phyloP scores from a whole-genome alignment of 345 rosid genomes.

The Linum lewisii region DNA sequence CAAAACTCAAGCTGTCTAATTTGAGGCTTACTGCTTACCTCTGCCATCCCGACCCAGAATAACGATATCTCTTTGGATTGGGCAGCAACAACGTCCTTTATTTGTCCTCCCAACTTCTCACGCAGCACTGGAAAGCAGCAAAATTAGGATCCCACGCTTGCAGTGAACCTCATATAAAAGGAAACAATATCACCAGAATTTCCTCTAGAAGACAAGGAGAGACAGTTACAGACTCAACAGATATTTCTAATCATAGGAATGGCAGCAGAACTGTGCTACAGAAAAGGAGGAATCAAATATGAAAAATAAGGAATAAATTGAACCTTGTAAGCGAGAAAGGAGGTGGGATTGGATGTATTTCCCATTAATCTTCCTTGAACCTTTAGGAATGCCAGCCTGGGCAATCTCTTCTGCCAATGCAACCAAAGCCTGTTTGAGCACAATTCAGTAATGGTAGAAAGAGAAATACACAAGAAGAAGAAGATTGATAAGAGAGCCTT shows the following conservation, averaged over 20 bases:
- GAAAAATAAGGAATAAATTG: background rate
- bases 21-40: slow-evolving; percentile 47
- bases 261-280: too few relatives aligned
- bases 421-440: slow-evolving; percentile 47
- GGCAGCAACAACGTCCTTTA: slow-evolving; percentile 56
- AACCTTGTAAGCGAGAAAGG: slow-evolving; percentile 62
- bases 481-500: background rate
- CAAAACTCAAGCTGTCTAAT: background rate
- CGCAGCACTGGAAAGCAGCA: slow-evolving; percentile 35
- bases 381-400: slow-evolving; percentile 47
- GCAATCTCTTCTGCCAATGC: slow-evolving; percentile 66
- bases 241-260: too few relatives aligned
- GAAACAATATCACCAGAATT: slow-evolving; percentile 3
- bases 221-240: slow-evolving; percentile 1
- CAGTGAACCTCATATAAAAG: background rate
- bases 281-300: background rate
- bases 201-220: background rate
- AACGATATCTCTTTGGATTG: slow-evolving; percentile 59
- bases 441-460: background rate
- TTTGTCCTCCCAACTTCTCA: slow-evolving; percentile 54
- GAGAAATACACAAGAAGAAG: background rate
- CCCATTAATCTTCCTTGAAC: slow-evolving; percentile 80
- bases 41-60: slow-evolving; percentile 85
- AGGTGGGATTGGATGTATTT: slow-evolving; percentile 84
- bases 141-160: background rate